Evolutionary conservation across 2,329 filamentous ascomycete genomes (phyloP).

Genomic region (Fusarium kyushuense): DNA sequence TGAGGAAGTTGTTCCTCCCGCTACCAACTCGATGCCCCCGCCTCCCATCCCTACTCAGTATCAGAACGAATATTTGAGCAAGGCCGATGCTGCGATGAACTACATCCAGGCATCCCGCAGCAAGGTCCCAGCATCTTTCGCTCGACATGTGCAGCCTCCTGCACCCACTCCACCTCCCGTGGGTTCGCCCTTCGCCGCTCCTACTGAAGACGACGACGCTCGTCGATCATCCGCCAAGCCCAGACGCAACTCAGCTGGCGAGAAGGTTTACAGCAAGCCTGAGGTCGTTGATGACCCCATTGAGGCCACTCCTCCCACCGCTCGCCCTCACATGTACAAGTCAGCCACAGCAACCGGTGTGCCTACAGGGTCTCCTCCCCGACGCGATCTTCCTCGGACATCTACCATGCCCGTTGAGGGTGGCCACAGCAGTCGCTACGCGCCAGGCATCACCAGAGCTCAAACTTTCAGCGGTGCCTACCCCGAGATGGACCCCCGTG

Average conservation of each 20-base stretch:
- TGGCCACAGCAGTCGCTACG: constrained; percentile 44
- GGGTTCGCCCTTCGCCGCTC: constrained; percentile 46
- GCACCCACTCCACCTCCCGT: constrained; percentile 55
- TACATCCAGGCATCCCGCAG: constrained; percentile 52
- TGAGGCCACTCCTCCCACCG: constrained; percentile 49
- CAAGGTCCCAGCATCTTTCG: constrained; percentile 41
- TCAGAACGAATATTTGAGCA: constrained; percentile 37
- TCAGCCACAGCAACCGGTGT: constrained; percentile 44
- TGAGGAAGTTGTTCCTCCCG: constrained; percentile 47
- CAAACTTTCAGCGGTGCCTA: constrained; percentile 51
- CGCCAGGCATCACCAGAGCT: constrained; percentile 49
- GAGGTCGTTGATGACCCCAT: constrained; percentile 52
- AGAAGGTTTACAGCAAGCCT: constrained; percentile 50
- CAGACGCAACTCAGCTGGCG: constrained; percentile 52
- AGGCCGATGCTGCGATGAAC: constrained; percentile 37
- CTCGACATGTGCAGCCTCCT: constrained; percentile 48
- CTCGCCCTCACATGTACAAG: constrained; percentile 47
- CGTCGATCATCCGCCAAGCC: constrained; percentile 52
- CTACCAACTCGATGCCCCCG: constrained; percentile 37
- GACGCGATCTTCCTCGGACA: constrained; percentile 49
- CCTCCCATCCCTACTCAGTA: constrained; percentile 45
- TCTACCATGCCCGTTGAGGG: constrained; percentile 53
- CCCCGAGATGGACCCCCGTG: constrained; percentile 49
- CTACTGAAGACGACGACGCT: constrained; percentile 52
- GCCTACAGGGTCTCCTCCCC: constrained; percentile 52